These are phyloP conservation scores for Stygiomarasmius scandens DNA, from an alignment of 1,284 basidiomycete genomes.

Conservation along the genomic window DNA sequence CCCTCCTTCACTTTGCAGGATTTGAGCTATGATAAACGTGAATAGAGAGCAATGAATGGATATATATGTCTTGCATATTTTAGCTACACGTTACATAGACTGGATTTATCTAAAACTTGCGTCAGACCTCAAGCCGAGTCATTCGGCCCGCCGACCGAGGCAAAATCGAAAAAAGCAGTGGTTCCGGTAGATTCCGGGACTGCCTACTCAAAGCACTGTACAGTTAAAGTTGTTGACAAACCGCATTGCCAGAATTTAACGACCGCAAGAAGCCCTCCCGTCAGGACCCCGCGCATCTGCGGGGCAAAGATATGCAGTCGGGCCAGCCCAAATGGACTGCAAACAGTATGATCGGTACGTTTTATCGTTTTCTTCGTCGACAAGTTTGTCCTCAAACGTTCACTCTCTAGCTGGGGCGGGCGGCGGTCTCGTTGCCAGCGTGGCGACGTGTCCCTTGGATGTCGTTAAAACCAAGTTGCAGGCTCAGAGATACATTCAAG, in stretches of 20 bases:
- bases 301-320: conserved; percentile 68
- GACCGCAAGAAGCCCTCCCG: conserved; percentile 30
- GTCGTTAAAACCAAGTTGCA: conserved; percentile 97
- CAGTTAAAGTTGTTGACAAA: conserved; percentile 11
- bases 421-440: conserved; percentile 87
- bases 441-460: conserved; percentile 96
- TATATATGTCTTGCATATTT: too few relatives aligned
- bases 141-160: too few relatives aligned
- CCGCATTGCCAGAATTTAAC: conserved; percentile 22
- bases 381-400: conserved; percentile 15
- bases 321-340: conserved; percentile 62
- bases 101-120: too few relatives aligned
- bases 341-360: conserved; percentile 76
- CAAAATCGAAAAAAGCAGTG: neutral
- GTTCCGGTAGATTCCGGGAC: neutral
- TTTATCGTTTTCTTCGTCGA: conserved; percentile 1
- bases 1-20: conserved; percentile 53
- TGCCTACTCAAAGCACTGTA: neutral
- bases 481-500: conserved; percentile 76
- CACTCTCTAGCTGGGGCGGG: conserved; percentile 70
- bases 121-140: neutral
- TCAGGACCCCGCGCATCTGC: conserved; percentile 53
- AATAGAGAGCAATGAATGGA: too few relatives aligned
- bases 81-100: too few relatives aligned
- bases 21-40: conserved; percentile 38